Evolutionary conservation across 2,329 filamentous ascomycete genomes (phyloP), one percentile per base, ranked within the genome.

Genomic region (Phaeosphaeriaceae sp.): DNA sequence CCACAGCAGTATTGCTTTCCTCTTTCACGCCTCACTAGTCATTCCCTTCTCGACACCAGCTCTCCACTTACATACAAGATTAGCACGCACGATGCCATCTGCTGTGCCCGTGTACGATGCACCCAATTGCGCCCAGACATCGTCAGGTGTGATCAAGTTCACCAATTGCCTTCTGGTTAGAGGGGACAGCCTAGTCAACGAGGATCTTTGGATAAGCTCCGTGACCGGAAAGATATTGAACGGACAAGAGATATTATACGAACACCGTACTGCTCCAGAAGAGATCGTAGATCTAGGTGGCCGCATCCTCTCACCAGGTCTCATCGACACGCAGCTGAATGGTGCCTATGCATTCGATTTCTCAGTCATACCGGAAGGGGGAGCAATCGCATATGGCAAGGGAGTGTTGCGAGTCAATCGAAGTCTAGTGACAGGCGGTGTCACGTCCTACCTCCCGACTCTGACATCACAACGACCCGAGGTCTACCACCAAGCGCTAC

Each of bases 271-370:
- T 53, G 81, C 89, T 2, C 91, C 93, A 1, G 91, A 94, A 73
- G 80, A 88, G 66, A 88, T 89, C 53, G 83, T 97, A 67, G 88
- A 97, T 71, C 87, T 97, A 1, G 86, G 88, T 51, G 92, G 92
- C 57, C 91, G 91, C 68, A 94, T 97, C 65, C 76, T 97, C 20
- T 88, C 91, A 0, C 92, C 93, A 0, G 93, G 93, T 24, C 85
- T 97, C 72, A 95, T 97, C 68, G 93, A 97, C 66, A 90, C 90
- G 52, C 93, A 97, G 78, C 88, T 97, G 67, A 97, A 97, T 71
- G 93, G 93, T 48, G 93, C 91, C 10, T 94, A 93, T 70, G 93
- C 93, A 56, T 96, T 97, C 82, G 94, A 97, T 81, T 97, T 96
- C 76, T 95, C 92, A 2, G 87, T 88, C 1, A 83, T 92, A 10